Base-by-base conservation (phyloP, 208 protist genomes). In the Herpetomonas samuelpessoai region DNA sequence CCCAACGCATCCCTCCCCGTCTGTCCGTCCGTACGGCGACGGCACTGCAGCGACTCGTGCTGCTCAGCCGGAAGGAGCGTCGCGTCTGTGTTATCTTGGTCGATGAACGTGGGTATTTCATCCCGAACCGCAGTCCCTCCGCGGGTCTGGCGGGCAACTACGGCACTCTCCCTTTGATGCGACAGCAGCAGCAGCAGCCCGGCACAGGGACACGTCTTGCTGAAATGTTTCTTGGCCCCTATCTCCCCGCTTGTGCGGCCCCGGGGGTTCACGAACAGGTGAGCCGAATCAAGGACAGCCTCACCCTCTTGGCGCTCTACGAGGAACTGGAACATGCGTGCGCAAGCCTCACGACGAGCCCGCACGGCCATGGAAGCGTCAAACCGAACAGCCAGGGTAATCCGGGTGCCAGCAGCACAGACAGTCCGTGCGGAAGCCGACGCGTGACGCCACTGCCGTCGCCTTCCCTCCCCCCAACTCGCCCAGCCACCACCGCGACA, bases 71-170 rank as follows among this genome's bases (percentile, higher is more conserved):
- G 35, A 41, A 41, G 35, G 35, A 27, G 21, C 51, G 51, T 56
- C 51, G 51, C 24, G 22, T 56, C n/a, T 56, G 51, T n/a, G 18
- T 56, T 4, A 56, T 56, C 9, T 9, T 56, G 21, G 14, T 56
- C 7, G 51, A 56, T 30, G 51, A 56, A n/a, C 51, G 51, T n/a
- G 28, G 28, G 10, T 27, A 26, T n/a, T n/a, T 26, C 46, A 9
- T 51, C 18, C 46, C 19, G 18, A 41, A 14, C 35, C 9, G 9
- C 6, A 18, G 9, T 6, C 35, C 35, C 9, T 41, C 35, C 6
- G 14, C 6, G 6, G 35, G 35, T 41, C 35, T 6, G 35, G 35
- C 9, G 6, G 19, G 46, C 18, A n/a, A n/a, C 9, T 6, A n/a
- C 19, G 46, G 18, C 18, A n/a, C n/a, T n/a, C n/a, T n/a, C n/a